Base-by-base conservation (phyloP, 1,139 yeast species). In the Candida smagusa region DNA sequence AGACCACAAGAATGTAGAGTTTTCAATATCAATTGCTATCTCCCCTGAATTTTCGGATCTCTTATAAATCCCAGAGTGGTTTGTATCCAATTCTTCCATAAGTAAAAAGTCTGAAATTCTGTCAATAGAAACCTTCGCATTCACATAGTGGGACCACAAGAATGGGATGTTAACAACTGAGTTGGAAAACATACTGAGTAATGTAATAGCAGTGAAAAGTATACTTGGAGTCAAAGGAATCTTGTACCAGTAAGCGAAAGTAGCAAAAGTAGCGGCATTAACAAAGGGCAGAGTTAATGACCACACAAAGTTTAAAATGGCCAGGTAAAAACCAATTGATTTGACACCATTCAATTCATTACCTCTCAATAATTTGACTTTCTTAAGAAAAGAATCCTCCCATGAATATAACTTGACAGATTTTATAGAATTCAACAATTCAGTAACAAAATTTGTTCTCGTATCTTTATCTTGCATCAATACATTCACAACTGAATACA, bases 371-470 rank as follows among this genome's bases (percentile, higher is more conserved):
- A 49, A 58, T 28, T 55, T 52, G 31, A 68, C 54, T 41, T 64
- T 57, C 19, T 52, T 48, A 43, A 67, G 47, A 65, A 68, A 64
- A 12, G 74, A 72, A 25, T 47, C 43, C 40, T 66, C 72, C 72
- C 72, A 66, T 5, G 69, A 61, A 42, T 65, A 66, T 30, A 66
- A 57, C 40, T 68, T 68, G 43, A 68, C 57, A 33, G 68, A 63
- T 40, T 68, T 68, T 13, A 68, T 63, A 2, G 72, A 61, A 34
- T 55, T 61, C 35, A 68, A 58, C 28, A 68, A 63, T 46, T 69
- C 74, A 19, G 65, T 61, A 22, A 66, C 63, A 36, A 68, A 53
- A 28, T 65, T 56, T 0, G 68, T 59, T 52, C 74, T 58, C 12
- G 57, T 56, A 47, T 68, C 74, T 46, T 59, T 66, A 37, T 53